Evolutionary conservation across 2,329 filamentous ascomycete species (phyloP), one percentile per base, ranked within the genome.

Genomic region (Lecanoromycetidae sp.): DNA sequence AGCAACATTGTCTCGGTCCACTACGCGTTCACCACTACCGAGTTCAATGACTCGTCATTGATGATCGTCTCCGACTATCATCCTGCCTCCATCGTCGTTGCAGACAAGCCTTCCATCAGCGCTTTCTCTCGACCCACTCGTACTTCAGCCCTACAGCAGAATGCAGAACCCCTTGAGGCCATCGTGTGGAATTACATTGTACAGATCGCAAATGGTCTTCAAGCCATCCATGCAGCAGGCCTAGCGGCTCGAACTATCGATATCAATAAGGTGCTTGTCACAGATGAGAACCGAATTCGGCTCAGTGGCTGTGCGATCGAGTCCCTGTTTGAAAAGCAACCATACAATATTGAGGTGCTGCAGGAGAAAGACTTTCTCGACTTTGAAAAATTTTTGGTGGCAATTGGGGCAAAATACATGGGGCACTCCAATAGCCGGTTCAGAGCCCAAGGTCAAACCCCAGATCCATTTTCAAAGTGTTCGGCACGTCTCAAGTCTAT

Each of bases 21-120:
- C 58, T 87, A 95, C 64, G 87, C 86, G 0, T 98, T 98, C 59
- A 98, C 91, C 0, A 93, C 87, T 10, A 75, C 87, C 52, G 85
- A 83, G 22, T 98, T 98, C 63, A 86, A 87, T 46, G 91, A 96
- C 62, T 94, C 86, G 64, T 96, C 91, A 3, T 74, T 98, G 46
- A 83, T 98, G 40, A 84, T 98, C 58, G 87, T 94, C 20, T 91
- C 87, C 52, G 87, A 94, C 62, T 98, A 94, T 60, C 85, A 91
- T 58, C 90, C 91, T 1, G 72, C 91, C 17, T 86, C 90, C 2
- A 93, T 91, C 64, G 94, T 90, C 0, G 74, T 98, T 20, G 78
- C 82, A 27, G 90, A 96, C 59, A 78, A 84, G 57, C 85, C 95
- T 58, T 79, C 87, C 19, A 13, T 33, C 12, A 33, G 19, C 19